Evolutionary conservation across 23 red algal species (phyloP).

Genomic region (Rhodosorus marinus): DNA sequence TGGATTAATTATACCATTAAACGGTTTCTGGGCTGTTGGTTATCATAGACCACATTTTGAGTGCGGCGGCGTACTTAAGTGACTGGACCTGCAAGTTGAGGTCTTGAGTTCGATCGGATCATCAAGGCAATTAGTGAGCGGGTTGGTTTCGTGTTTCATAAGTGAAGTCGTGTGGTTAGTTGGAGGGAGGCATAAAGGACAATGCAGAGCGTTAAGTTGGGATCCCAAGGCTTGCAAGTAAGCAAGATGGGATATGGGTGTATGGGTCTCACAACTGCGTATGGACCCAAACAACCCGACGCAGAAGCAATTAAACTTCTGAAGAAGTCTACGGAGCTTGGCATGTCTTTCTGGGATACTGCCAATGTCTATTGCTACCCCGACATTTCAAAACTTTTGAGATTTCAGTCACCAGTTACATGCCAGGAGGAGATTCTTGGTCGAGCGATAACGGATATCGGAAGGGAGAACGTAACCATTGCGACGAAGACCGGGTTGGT

Average conservation of each 20-base stretch:
- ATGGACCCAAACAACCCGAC: slow-evolving; percentile 15
- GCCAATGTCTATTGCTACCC: slow-evolving; percentile 20
- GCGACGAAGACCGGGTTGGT: slow-evolving; percentile 22
- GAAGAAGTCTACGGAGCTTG: background rate
- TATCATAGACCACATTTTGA: too few species aligned
- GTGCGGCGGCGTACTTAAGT: too few species aligned
- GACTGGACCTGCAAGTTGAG: too few species aligned
- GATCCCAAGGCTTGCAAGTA: slow-evolving; percentile 15
- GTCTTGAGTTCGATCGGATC: too few species aligned
- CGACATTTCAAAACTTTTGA: slow-evolving; percentile 10
- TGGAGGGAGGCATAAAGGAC: too few species aligned
- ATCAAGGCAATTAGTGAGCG: too few species aligned
- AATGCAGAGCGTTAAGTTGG: slow-evolving; percentile 22
- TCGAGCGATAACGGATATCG: slow-evolving; percentile 5
- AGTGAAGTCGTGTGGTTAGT: too few species aligned
- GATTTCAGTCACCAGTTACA: slow-evolving; percentile 8
- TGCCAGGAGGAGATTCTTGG: slow-evolving; percentile 20
- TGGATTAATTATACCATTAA: too few species aligned
- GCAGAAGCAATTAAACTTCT: slow-evolving; percentile 12
- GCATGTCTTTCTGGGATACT: slow-evolving; percentile 27
- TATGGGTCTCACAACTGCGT: slow-evolving; percentile 38
- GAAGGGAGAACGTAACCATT: slow-evolving; percentile 10
- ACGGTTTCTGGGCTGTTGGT: too few species aligned
- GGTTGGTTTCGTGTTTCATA: too few species aligned
- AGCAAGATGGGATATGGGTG: slow-evolving; percentile 30